Percentiles rank a stretch among this genome's conserved stretches.
Conservation (phyloP, 2,329 filamentous ascomycete species). For the Metarhizium humberi region DNA sequence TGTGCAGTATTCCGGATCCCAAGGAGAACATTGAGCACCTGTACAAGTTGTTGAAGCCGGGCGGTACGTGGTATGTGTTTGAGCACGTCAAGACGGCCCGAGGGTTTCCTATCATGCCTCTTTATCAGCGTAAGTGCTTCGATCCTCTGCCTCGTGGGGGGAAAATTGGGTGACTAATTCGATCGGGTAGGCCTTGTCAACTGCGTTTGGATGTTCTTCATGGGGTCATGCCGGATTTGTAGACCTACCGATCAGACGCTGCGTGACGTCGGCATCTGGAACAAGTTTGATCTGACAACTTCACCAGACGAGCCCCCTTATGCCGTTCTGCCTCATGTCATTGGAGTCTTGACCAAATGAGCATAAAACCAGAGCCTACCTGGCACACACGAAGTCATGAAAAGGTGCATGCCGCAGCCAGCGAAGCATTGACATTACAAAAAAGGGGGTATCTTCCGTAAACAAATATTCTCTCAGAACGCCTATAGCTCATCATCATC, state of each 20-base stretch:
- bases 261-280: constrained; percentile 41
- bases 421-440: neutral
- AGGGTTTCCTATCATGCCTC: constrained; percentile 28
- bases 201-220: constrained; percentile 39
- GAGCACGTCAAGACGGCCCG: constrained; percentile 44
- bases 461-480: neutral
- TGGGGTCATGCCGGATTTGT: constrained; percentile 43
- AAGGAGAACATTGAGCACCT: constrained; percentile 44
- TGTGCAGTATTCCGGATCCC: constrained; percentile 56
- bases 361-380: neutral
- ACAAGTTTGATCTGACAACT: constrained; percentile 35
- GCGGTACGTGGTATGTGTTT: constrained; percentile 53
- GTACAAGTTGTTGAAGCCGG: constrained; percentile 49
- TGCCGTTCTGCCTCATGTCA: constrained; percentile 35
- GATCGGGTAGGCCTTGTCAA: constrained; percentile 35
- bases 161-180: neutral
- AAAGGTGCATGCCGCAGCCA: neutral
- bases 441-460: constrained; percentile 14
- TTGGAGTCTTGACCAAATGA: constrained; percentile 43
- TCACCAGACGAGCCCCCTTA: constrained; percentile 32
- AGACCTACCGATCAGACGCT: constrained; percentile 38
- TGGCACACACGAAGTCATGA: neutral
- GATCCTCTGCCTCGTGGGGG: neutral
- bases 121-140: constrained; percentile 41
- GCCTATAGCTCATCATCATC: constrained; percentile 20